A percentile compares a stretch with the other conserved stretches of the same genome.
These are phyloP conservation scores for Dalbergia cultrata DNA, from an alignment of 306 rosid species.

Conservation along the genomic window DNA sequence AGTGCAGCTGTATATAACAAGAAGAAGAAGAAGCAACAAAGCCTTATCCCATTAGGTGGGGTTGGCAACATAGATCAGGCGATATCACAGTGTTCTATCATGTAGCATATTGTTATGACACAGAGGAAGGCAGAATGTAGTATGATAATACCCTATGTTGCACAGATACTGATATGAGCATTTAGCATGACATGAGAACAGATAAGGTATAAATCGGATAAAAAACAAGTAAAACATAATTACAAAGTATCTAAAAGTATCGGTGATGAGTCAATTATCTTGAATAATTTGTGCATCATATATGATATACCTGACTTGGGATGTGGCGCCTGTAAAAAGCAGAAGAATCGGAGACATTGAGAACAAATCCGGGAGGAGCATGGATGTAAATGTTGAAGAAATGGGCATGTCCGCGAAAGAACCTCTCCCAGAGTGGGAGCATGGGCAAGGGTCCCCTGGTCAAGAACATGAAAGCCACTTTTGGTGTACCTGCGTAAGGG, in stretches of 20 bases:
- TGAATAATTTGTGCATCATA: too few relatives aligned
- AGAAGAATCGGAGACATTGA: slow-evolving; percentile 66
- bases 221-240: too few relatives aligned
- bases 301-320: slow-evolving; percentile 60
- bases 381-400: slow-evolving; percentile 82
- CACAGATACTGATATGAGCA: too few relatives aligned
- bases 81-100: too few relatives aligned
- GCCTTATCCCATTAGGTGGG: too few relatives aligned
- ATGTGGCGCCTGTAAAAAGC: slow-evolving; percentile 72
- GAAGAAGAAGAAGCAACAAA: too few relatives aligned
- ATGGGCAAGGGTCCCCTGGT: slow-evolving; percentile 89
- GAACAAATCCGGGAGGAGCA: slow-evolving; percentile 62
- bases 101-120: background rate
- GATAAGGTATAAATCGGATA: too few relatives aligned
- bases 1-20: background rate
- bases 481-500: slow-evolving; percentile 70
- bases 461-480: slow-evolving; percentile 92
- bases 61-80: too few relatives aligned
- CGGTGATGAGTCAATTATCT: too few relatives aligned
- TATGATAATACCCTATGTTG: slow-evolving; percentile 54
- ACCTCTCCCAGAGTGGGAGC: slow-evolving; percentile 91
- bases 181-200: too few relatives aligned
- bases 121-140: background rate
- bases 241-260: too few relatives aligned
- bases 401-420: slow-evolving; percentile 69